Percentiles rank a stretch among this genome's conserved stretches.
These are phyloP conservation scores for Geosmithia putterillii DNA, from an alignment of 2,329 filamentous ascomycete species.

Conservation along the genomic window DNA sequence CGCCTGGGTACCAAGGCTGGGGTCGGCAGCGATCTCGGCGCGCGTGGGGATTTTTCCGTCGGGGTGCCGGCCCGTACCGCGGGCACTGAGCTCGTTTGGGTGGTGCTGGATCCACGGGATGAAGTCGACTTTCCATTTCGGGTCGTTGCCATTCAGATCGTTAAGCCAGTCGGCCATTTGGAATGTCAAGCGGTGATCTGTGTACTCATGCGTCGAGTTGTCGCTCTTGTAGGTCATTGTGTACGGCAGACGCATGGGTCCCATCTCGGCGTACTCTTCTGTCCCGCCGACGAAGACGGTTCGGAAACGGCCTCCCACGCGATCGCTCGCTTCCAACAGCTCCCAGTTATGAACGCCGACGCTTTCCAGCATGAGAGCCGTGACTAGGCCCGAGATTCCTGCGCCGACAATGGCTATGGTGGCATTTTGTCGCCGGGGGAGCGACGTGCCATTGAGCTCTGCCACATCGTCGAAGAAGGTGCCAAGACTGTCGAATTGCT, in stretches of 20 bases:
- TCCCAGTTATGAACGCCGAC: conserved; percentile 27
- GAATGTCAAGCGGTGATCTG: conserved; percentile 27
- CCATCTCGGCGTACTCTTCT: conserved; percentile 21
- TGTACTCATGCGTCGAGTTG: conserved; percentile 25
- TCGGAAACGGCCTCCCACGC: conserved; percentile 25
- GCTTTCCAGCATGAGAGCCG: conserved; percentile 19
- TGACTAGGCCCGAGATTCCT: conserved; percentile 14
- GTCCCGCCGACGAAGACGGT: conserved; percentile 26
- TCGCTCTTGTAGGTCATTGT: conserved; percentile 23
- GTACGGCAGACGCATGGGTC: conserved; percentile 29
- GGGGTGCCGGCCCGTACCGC: conserved; percentile 30
- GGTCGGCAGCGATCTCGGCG: conserved; percentile 31
- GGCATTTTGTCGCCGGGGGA: conserved; percentile 6
- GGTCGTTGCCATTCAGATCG: conserved; percentile 18
- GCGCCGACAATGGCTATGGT: conserved; percentile 18
- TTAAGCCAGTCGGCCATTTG: conserved; percentile 26
- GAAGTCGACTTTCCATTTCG: conserved; percentile 33
- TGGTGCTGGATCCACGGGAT: conserved; percentile 48
- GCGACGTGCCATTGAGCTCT: conserved; percentile 15
- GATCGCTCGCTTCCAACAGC: conserved; percentile 22
- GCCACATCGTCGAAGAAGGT: conserved; percentile 25
- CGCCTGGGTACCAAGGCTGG: conserved; percentile 17
- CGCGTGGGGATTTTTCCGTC: conserved; percentile 39
- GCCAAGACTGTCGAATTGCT: conserved; percentile 16
- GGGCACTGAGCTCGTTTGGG: conserved; percentile 22